phyloP scores from a whole-genome alignment of 176 grass and related monocot species.

The Oryza glaberrima region DNA sequence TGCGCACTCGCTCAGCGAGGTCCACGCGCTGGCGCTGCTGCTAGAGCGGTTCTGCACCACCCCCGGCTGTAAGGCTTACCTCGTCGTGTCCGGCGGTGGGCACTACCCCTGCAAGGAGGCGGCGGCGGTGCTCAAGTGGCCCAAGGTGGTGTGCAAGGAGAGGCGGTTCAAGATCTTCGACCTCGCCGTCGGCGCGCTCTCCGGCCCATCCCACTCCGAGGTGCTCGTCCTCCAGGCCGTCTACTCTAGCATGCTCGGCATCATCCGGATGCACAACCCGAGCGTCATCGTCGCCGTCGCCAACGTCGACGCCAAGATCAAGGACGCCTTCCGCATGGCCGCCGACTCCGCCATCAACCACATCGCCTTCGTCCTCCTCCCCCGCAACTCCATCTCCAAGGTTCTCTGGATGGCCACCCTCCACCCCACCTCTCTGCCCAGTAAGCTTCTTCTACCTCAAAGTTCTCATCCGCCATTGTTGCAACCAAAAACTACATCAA shows the following conservation, averaged over 20 bases:
- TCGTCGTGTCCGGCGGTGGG: constrained; percentile 71
- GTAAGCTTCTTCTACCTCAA: constrained; percentile 35
- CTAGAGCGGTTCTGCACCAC: constrained; percentile 77
- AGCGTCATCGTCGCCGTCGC: constrained; percentile 66
- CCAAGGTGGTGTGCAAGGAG: constrained; percentile 91
- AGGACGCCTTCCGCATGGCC: constrained; percentile 85
- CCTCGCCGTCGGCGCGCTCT: constrained; percentile 69
- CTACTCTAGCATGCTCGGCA: constrained; percentile 84
- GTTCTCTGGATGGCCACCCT: constrained; percentile 96
- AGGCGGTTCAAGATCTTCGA: constrained; percentile 95
- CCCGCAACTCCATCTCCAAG: constrained; percentile 55
- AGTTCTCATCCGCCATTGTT: too few species aligned
- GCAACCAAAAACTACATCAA: too few species aligned
- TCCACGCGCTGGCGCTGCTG: constrained; percentile 69
- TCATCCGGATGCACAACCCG: constrained; percentile 81
- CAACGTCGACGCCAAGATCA: constrained; percentile 60
- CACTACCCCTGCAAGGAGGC: constrained; percentile 83
- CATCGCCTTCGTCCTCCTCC: constrained; percentile 80
- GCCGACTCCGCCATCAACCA: constrained; percentile 51
- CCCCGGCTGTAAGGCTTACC: constrained; percentile 60
- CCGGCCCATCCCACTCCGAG: constrained; percentile 68
- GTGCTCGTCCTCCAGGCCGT: constrained; percentile 77
- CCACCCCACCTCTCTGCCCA: constrained; percentile 61
- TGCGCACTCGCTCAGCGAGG: constrained; percentile 77
- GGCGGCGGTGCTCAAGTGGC: constrained; percentile 74